These are phyloP conservation scores for Myriosclerotinia scirpicola DNA, from an alignment of 2,329 filamentous ascomycete genomes.

Conservation along the genomic window DNA sequence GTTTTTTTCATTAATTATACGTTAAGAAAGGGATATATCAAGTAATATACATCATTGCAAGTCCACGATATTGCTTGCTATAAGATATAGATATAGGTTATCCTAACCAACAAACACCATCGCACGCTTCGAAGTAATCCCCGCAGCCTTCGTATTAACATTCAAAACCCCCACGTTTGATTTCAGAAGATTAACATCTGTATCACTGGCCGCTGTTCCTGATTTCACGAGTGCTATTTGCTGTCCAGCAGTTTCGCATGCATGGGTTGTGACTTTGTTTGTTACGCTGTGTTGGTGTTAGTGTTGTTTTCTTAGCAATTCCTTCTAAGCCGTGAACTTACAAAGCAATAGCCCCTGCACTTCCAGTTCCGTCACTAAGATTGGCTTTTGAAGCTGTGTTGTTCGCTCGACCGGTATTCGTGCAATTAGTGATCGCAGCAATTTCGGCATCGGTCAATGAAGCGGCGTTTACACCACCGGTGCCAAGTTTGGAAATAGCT, in stretches of 20 bases:
- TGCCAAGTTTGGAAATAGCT: constrained; percentile 33
- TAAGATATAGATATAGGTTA: no score
- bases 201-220: constrained; percentile 27
- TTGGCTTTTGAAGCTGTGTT: constrained; percentile 32
- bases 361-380: constrained; percentile 27
- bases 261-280: constrained; percentile 32
- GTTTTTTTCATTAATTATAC: neutral
- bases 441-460: constrained; percentile 28
- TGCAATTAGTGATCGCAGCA: constrained; percentile 29
- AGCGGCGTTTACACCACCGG: constrained; percentile 28
- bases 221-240: constrained; percentile 27
- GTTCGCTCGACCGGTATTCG: constrained; percentile 26
- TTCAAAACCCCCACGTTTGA: constrained; percentile 35
- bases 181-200: constrained; percentile 32
- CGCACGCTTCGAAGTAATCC: constrained; percentile 25
- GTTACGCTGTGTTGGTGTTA: constrained; percentile 27
- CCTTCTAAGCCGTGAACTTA: constrained; percentile 10
- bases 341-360: constrained; percentile 33
- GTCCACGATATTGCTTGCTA: neutral
- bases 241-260: constrained; percentile 30
- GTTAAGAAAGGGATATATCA: neutral
- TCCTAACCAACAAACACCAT: neutral
- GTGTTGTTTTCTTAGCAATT: neutral
- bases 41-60: neutral
- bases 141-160: constrained; percentile 32